A percentile compares a stretch with the other conserved stretches of the same genome.
phyloP scores from a whole-genome alignment of 1,284 basidiomycete species.

The Melampsora americana region DNA sequence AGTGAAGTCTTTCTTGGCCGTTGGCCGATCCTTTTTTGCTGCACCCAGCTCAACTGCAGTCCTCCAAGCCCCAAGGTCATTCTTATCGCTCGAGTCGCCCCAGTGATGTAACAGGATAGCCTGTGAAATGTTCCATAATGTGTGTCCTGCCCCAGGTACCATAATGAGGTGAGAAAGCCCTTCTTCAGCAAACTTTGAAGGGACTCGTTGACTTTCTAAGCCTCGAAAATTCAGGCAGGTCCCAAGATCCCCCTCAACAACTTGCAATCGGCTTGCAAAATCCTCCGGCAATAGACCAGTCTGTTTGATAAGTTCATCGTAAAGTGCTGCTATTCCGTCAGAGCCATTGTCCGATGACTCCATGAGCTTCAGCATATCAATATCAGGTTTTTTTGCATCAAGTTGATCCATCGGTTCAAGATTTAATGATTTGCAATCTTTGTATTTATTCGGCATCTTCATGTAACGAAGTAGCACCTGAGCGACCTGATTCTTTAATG shows the following conservation, averaged over 20 bases:
- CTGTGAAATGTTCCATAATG: too few relatives aligned
- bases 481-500: constrained; percentile 5
- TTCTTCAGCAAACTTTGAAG: neutral
- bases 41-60: too few relatives aligned
- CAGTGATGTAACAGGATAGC: too few relatives aligned
- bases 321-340: neutral
- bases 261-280: neutral
- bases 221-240: neutral
- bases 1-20: too few relatives aligned
- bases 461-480: neutral
- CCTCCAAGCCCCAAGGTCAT: too few relatives aligned
- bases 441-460: too few relatives aligned
- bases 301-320: neutral
- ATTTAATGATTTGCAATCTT: too few relatives aligned
- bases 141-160: neutral
- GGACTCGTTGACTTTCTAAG: neutral
- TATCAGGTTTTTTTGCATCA: neutral
- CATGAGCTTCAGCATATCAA: constrained; percentile 9
- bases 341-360: neutral
- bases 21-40: too few relatives aligned
- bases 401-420: neutral
- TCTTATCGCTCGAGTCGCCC: too few relatives aligned
- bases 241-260: too few relatives aligned
- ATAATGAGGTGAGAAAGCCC: neutral
- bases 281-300: neutral